phyloP scores from a whole-genome alignment of 2,329 filamentous ascomycete genomes.

The Teratosphaeria gauchensis region DNA sequence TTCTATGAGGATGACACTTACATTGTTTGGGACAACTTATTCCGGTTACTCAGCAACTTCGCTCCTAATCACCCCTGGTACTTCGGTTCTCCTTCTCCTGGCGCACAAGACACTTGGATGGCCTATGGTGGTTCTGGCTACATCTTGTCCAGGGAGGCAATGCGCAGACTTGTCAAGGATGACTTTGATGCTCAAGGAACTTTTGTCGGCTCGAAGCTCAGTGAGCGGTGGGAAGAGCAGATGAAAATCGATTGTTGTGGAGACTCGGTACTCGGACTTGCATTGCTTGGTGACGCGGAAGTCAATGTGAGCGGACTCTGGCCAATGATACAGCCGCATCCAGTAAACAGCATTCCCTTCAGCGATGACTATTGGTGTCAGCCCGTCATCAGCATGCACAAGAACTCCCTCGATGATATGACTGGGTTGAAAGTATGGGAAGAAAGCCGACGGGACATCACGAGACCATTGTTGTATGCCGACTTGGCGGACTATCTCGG shows the following conservation, averaged over 20 bases:
- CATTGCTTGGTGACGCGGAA: background rate
- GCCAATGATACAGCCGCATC: slow-evolving; percentile 28
- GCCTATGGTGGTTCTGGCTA: background rate
- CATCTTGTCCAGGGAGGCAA: background rate
- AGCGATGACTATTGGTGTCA: slow-evolving; percentile 39
- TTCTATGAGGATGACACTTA: slow-evolving; percentile 47
- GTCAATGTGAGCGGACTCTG: slow-evolving; percentile 37
- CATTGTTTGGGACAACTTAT: slow-evolving; percentile 26
- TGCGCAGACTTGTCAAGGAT: background rate
- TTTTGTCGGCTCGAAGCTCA: background rate
- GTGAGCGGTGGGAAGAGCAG: background rate
- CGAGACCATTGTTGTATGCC: slow-evolving; percentile 16
- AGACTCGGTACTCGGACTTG: background rate
- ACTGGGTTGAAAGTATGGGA: slow-evolving; percentile 41
- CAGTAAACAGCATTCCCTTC: slow-evolving; percentile 42
- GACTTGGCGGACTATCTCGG: slow-evolving; percentile 25
- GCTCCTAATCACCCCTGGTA: slow-evolving; percentile 39
- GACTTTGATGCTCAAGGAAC: background rate
- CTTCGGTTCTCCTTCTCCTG: slow-evolving; percentile 34
- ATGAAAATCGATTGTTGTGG: background rate
- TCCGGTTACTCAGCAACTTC: slow-evolving; percentile 29
- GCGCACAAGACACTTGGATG: background rate
- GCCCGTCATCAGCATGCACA: slow-evolving; percentile 28
- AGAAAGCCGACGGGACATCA: slow-evolving; percentile 24
- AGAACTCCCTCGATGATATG: slow-evolving; percentile 41